Evolutionary conservation across 192 early-diverging fungal species (phyloP).

Genomic region (Neocallimastix lanati): DNA sequence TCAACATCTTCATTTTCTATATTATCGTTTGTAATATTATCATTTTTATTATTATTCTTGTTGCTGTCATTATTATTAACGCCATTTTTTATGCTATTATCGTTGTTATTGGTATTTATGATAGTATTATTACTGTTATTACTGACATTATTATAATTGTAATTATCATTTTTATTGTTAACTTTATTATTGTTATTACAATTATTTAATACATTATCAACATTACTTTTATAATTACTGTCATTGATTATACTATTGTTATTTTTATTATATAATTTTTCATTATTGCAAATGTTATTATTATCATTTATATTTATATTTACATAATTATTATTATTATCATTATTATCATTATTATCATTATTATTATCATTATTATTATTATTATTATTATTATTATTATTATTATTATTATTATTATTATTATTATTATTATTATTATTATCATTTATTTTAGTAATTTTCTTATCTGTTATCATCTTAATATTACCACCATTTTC

Average conservation of each 20-base stretch:
- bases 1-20: no score
- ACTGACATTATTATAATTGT: not conserved
- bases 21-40: no score
- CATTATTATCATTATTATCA: not conserved
- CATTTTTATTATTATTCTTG: no score
- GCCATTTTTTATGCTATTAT: not conserved
- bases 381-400: no score
- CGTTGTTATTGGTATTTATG: not conserved
- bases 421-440: no score
- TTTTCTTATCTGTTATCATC: no score
- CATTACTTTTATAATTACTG: not conserved
- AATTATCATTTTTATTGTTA: not conserved
- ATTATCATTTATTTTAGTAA: no score
- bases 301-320: not conserved
- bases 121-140: not conserved
- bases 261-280: not conserved
- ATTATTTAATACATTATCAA: not conserved
- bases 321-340: not conserved
- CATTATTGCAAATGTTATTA: not conserved
- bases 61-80: not conserved
- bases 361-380: not conserved
- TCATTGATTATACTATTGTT: not conserved
- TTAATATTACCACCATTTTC: no score
- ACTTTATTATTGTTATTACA: not conserved
- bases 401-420: no score